Evolutionary conservation across 78 protist genomes (phyloP).

Genomic region (Dictyostelium purpureum): DNA sequence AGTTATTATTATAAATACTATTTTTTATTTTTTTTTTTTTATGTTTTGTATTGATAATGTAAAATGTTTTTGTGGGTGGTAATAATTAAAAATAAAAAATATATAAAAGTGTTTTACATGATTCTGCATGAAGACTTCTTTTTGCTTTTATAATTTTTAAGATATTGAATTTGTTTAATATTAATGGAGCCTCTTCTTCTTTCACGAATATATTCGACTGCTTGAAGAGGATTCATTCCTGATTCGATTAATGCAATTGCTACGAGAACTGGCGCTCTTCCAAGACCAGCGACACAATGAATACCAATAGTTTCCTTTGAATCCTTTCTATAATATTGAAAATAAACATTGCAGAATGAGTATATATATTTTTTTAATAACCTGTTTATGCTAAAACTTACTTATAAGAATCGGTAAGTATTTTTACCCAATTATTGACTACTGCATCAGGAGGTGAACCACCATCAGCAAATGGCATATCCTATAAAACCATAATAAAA

Average conservation of each 20-base stretch:
- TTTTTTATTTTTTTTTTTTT: background rate
- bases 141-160: conserved; percentile 73
- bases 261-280: conserved; percentile 87
- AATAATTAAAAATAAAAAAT: background rate
- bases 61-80: too few relatives aligned
- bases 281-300: conserved; percentile 88
- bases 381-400: background rate
- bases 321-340: conserved; percentile 21
- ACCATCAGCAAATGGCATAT: conserved; percentile 84
- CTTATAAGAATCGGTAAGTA: conserved; percentile 48
- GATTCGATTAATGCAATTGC: conserved; percentile 84
- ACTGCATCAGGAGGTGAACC: conserved; percentile 80
- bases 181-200: conserved; percentile 81
- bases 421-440: conserved; percentile 50
- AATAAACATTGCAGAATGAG: background rate
- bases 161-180: conserved; percentile 73
- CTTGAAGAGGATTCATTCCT: conserved; percentile 76
- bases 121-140: conserved; percentile 60
- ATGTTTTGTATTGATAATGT: too few relatives aligned
- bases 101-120: conserved; percentile 33
- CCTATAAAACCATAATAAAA: too few relatives aligned
- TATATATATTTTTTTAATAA: background rate
- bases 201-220: conserved; percentile 75
- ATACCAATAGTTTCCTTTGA: conserved; percentile 72
- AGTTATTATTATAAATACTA: background rate